Conservation (phyloP, 495 filamentous ascomycete genomes). For the Hapsidospora chrysogenum region DNA sequence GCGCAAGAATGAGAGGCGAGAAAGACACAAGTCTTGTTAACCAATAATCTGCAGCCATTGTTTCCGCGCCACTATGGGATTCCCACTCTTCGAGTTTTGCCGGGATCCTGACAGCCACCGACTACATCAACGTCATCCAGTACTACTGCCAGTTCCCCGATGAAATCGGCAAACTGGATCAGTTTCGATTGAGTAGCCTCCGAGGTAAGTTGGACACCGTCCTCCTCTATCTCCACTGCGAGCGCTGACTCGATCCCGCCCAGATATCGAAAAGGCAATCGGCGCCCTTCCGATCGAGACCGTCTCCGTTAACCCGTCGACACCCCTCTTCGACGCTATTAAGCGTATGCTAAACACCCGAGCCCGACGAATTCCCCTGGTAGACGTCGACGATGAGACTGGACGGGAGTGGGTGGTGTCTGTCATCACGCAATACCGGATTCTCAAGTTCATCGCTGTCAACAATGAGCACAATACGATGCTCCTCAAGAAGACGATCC, state of each 20-base stretch:
- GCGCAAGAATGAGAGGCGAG: no score
- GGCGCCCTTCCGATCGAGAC: conserved; percentile 85
- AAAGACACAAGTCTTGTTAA: no score
- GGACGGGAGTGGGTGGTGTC: conserved; percentile 84
- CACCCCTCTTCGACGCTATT: conserved; percentile 87
- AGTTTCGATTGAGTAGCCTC: conserved; percentile 86
- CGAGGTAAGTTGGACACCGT: conserved; percentile 65
- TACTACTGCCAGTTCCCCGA: conserved; percentile 99
- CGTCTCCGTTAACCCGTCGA: conserved; percentile 80
- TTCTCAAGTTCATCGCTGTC: conserved; percentile 96
- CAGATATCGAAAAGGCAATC: conserved; percentile 90
- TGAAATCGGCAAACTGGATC: conserved; percentile 72
- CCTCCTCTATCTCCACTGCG: no score
- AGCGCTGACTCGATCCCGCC: conserved; percentile 1
- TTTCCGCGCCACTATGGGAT: conserved; percentile 96
- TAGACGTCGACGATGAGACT: conserved; percentile 92
- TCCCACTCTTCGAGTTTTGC: conserved; percentile 87
- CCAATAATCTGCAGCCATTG: conserved; percentile 53
- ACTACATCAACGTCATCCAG: conserved; percentile 98
- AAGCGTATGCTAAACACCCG: conserved; percentile 85
- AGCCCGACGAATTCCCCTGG: conserved; percentile 82
- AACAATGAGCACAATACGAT: conserved; percentile 80
- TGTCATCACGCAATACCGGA: conserved; percentile 94
- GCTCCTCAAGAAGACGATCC: conserved; percentile 71
- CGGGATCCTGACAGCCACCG: conserved; percentile 82